Conservation (phyloP, 1,284 basidiomycete species). For the Pterula multifida region DNA sequence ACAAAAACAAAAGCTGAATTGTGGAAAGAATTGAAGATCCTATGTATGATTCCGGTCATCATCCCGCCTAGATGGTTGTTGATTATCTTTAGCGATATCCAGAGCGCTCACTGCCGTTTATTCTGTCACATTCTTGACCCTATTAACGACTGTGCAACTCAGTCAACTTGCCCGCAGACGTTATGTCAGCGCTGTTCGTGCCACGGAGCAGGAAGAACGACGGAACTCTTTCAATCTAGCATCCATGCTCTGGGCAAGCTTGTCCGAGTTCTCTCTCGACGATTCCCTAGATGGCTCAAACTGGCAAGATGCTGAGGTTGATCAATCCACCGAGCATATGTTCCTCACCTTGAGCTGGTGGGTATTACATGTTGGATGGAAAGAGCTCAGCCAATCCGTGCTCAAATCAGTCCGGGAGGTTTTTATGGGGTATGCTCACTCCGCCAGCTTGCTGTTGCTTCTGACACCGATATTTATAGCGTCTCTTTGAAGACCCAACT, state of each 20-base stretch:
- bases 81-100: conserved; percentile 56
- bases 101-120: conserved; percentile 80
- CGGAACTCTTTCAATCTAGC: conserved; percentile 34
- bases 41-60: conserved; percentile 35
- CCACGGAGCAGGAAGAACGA: conserved; percentile 51
- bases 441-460: conserved; percentile 6
- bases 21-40: conserved; percentile 76
- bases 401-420: conserved; percentile 67
- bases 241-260: conserved; percentile 23
- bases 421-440: conserved; percentile 56
- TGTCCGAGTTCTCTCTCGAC: conserved; percentile 15
- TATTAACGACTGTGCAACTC: conserved; percentile 77
- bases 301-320: conserved; percentile 16
- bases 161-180: conserved; percentile 73
- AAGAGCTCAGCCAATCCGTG: conserved; percentile 60
- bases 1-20: conserved; percentile 51
- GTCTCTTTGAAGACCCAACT: conserved; percentile 73
- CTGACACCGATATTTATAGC: conserved; percentile 22
- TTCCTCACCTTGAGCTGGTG: conserved; percentile 87
- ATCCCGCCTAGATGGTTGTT: conserved; percentile 3
- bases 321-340: conserved; percentile 50
- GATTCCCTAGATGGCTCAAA: conserved; percentile 11
- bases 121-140: conserved; percentile 65
- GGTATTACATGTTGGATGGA: conserved; percentile 85
- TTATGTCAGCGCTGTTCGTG: conserved; percentile 64